Conservation (phyloP, 768 basidiomycete genomes). For the Cubamyces sp. region DNA sequence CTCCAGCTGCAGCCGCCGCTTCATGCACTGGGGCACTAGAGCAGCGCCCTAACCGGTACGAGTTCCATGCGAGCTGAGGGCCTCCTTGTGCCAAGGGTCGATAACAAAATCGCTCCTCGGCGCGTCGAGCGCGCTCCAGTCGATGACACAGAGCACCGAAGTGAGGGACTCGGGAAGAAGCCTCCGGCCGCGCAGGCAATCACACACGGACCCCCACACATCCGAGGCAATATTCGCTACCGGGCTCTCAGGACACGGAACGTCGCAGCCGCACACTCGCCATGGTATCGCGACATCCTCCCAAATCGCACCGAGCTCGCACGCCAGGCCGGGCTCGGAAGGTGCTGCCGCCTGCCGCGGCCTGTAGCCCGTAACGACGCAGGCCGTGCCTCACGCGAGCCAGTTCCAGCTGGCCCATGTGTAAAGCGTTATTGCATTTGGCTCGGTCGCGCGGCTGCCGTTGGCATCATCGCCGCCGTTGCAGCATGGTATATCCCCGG, state of each 20-base stretch:
- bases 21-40: neutral
- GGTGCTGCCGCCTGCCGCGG: no score
- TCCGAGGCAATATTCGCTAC: no score
- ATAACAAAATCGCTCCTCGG: no score
- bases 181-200: neutral
- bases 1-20: no score
- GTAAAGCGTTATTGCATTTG: no score
- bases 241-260: neutral
- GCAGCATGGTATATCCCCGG: neutral
- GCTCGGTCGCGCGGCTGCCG: neutral
- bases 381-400: no score
- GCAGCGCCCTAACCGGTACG: conserved; percentile 5
- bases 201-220: neutral
- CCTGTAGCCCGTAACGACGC: no score
- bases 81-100: neutral
- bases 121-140: no score
- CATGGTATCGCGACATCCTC: neutral
- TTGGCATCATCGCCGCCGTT: neutral
- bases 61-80: neutral
- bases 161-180: no score
- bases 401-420: no score
- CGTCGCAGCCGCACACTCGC: neutral
- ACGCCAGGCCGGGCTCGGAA: neutral
- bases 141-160: no score
- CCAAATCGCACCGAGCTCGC: neutral